A percentile compares a stretch with the other conserved stretches of the same genome.
phyloP scores from a whole-genome alignment of 139 green algal species.

The Axilococcus clingmanii region DNA sequence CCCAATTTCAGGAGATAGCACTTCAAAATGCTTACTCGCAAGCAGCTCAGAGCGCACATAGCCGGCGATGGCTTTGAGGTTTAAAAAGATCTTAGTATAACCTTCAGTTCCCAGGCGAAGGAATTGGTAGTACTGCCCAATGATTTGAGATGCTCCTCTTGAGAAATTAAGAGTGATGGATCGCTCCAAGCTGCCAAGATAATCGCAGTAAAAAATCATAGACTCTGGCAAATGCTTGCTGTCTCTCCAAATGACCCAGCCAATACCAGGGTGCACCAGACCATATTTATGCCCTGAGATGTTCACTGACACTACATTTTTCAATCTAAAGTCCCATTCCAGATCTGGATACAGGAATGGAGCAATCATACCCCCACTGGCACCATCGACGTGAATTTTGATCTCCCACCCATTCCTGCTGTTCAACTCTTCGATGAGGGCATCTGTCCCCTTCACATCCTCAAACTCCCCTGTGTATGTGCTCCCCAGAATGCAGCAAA shows the following conservation, averaged over 20 bases:
- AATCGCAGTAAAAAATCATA: constrained; percentile 21
- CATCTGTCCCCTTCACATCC: constrained; percentile 42
- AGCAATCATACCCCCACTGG: constrained; percentile 54
- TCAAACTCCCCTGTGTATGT: constrained; percentile 66
- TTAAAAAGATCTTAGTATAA: constrained; percentile 50
- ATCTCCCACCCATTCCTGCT: constrained; percentile 39
- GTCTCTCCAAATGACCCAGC: constrained; percentile 52
- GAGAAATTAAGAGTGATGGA: constrained; percentile 70
- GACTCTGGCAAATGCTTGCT: constrained; percentile 13
- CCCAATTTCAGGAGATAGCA: constrained; percentile 29
- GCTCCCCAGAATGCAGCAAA: constrained; percentile 48
- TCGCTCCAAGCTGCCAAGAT: constrained; percentile 39
- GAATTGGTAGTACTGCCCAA: constrained; percentile 56
- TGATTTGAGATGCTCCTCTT: constrained; percentile 37
- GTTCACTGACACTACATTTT: constrained; percentile 61
- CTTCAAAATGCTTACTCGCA: constrained; percentile 24
- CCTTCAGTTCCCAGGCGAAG: constrained; percentile 51
- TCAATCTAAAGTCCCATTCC: constrained; percentile 57
- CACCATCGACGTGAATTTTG: constrained; percentile 60
- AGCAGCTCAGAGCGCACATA: constrained; percentile 20
- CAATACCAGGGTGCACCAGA: constrained; percentile 55
- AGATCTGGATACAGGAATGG: constrained; percentile 60
- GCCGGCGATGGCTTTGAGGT: constrained; percentile 32
- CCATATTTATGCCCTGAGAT: constrained; percentile 52
- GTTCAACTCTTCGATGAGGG: constrained; percentile 24